Evolutionary conservation across 768 basidiomycete species (phyloP), one percentile per base, ranked within the genome.

Genomic region (Suillus alpinus): DNA sequence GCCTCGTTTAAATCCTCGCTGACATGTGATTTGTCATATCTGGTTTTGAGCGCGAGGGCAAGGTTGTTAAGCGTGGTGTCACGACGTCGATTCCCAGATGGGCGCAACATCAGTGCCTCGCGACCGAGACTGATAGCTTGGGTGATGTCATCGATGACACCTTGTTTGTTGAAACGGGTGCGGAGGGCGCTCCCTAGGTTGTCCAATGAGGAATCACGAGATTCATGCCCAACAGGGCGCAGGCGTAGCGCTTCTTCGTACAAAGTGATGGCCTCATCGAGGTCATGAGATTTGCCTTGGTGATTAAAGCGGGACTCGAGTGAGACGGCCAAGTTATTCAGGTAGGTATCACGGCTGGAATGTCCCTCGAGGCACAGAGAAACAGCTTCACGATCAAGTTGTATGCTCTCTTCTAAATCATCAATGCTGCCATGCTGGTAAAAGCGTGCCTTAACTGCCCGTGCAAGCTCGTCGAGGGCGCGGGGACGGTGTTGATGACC

Each of bases 1-100:
- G 62, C 63, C 37, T 70, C 64, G 7, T 69, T 57, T 18, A 66
- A 31, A 56, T 71, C 71, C 7, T 57, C 58, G 7, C 36, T 29
- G 2, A 62, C 23, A 12, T 63, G 26, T 20, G 20, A 49, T 41
- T 47, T 43, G 23, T 62, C 59, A 58, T 65, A 65, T 36, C 49
- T 61, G 34, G n/a, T 37, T 16, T 41, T 29, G 10, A 69, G 51
- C 2, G 56, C 56, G 43, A 57, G 52, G 26, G 62, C 66, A 16
- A 70, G 63, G 49, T 62, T 66, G 36, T 58, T 59, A 23, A 69
- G 51, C 7, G 51, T 20, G 29, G 5, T 9, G 10, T 57, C 13
- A 44, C 49, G 37, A 46, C 50, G 0, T 31, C 61, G 44, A 59
- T 66, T 56, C 53, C 51, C 49, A 34, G 59, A 20, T 14, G 53